Evolutionary conservation across 139 green algal genomes (phyloP), one percentile per base, ranked within the genome.

Genomic region (Mesotaenium endlicherianum): DNA sequence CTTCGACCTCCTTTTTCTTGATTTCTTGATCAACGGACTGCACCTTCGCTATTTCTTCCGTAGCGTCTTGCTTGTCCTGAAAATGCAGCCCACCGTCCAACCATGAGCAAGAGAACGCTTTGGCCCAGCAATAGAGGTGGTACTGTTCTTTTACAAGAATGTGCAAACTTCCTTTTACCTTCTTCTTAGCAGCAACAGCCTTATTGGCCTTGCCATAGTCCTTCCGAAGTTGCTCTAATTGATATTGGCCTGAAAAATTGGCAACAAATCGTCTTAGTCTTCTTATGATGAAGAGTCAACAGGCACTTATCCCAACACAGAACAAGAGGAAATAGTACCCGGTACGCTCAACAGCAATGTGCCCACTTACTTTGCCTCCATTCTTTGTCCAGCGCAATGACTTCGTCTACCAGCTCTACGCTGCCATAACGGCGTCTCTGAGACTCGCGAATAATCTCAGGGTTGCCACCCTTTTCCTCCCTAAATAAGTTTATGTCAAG

Each of bases 401-500:
- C 92, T 39, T 94, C 88, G 83, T 99, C 96, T 1, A 99, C 97
- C 3, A 94, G 71, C 0, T 74, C 80, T 1, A 97, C 93, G 88
- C 95, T 90, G 0, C 91, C 91, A 76, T 92, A 99, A 14, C 97
- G 87, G 42, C 94, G 84, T 30, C 91, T 87, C 87, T 99, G 95
- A 1, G 93, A 98, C 90, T 98, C 94, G 6, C 94, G 83, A 20
- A 99, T 89, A 0, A 97, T 1, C 4, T 98, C 97, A 0, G 95
- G 97, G 77, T 99, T 85, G 70, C 96, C 97, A 44, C 97, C 97
- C 82, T 96, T 98, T 31, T 98, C 97, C 97, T 86, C 86, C 3
- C 95, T 86, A 59, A 99, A 97, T 0, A 98, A 69, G 70, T 98
- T 98, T 82, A 99, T 97, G 77, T 99, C 96, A 34, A 99, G 86